phyloP scores from a whole-genome alignment of 495 filamentous ascomycete species.

The Jackrogersella minutella region DNA sequence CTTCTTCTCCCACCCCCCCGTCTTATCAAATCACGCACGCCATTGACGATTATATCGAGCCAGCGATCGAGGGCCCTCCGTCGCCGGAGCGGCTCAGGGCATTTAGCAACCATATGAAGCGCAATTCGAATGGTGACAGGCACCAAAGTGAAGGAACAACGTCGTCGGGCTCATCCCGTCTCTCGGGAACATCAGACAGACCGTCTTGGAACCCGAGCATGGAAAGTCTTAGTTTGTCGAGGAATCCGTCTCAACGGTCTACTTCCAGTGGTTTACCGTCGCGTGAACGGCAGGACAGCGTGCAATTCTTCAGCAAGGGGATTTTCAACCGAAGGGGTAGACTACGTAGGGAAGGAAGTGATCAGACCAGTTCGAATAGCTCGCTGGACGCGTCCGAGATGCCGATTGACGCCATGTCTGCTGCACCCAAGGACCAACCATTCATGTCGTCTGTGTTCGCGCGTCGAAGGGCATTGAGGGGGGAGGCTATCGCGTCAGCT shows the following conservation, averaged over 20 bases:
- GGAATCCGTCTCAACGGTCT: conserved; percentile 60
- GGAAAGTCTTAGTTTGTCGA: conserved; percentile 53
- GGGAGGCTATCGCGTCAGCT: conserved; percentile 41
- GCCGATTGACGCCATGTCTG: conserved; percentile 38
- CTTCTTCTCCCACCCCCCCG: conserved; percentile 15
- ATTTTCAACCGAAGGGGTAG: conserved; percentile 57
- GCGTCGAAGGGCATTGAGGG: conserved; percentile 50
- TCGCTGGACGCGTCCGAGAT: conserved; percentile 50
- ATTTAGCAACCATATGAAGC: conserved; percentile 59
- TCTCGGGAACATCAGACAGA: conserved; percentile 51
- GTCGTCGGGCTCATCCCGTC: conserved; percentile 56
- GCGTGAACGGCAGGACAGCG: conserved; percentile 60
- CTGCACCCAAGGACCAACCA: conserved; percentile 47
- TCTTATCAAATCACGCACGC: conserved; percentile 36
- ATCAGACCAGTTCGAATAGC: conserved; percentile 48
- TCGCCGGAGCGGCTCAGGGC: conserved; percentile 63
- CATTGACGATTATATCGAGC: conserved; percentile 52
- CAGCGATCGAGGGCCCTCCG: conserved; percentile 61
- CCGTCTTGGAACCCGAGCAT: conserved; percentile 55
- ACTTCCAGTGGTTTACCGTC: conserved; percentile 54
- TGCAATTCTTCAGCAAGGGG: conserved; percentile 62
- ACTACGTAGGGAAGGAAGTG: conserved; percentile 53
- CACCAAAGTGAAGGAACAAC: conserved; percentile 54
- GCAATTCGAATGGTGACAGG: conserved; percentile 53
- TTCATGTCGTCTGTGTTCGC: conserved; percentile 54